Percentiles rank a stretch among this genome's conserved stretches.
Conservation (phyloP, 2,329 filamentous ascomycete genomes). For the Stagonosporopsis vannaccii region DNA sequence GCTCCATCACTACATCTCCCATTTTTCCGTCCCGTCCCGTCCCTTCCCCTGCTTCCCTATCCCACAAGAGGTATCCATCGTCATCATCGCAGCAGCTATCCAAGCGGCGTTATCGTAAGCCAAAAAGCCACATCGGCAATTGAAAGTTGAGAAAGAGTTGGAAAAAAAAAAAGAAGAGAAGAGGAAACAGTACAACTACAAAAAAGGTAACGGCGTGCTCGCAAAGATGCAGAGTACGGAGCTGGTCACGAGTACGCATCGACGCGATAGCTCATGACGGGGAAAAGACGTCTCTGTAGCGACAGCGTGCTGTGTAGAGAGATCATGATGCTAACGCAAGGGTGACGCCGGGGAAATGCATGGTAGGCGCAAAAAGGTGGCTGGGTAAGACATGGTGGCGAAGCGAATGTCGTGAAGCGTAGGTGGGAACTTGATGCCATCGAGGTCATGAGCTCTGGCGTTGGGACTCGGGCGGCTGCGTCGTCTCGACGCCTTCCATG, state of each 20-base stretch:
- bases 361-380: slow-evolving; percentile 26
- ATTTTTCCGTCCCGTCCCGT: not conserved
- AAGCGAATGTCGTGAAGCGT: slow-evolving; percentile 43
- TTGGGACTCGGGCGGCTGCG: slow-evolving; percentile 19
- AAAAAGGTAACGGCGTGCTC: slow-evolving; percentile 7
- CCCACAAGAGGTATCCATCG: slow-evolving; percentile 17
- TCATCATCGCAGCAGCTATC: slow-evolving; percentile 6
- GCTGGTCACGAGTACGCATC: not conserved
- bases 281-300: slow-evolving; percentile 6
- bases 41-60: not conserved
- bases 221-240: slow-evolving; percentile 7
- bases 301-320: slow-evolving; percentile 17
- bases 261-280: not conserved
- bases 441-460: slow-evolving; percentile 12
- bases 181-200: slow-evolving; percentile 19
- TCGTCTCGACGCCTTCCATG: slow-evolving; percentile 39
- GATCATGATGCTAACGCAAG: slow-evolving; percentile 13
- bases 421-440: not conserved
- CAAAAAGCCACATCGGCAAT: not conserved
- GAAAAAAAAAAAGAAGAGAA: slow-evolving; percentile 8
- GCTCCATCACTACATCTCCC: not conserved
- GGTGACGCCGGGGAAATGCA: slow-evolving; percentile 26
- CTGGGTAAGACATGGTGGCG: slow-evolving; percentile 38
- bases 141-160: slow-evolving; percentile 1
- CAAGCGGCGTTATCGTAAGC: slow-evolving; percentile 12